phyloP scores from a whole-genome alignment of 1,284 basidiomycete species.

The Anthracocystis walkeri region DNA sequence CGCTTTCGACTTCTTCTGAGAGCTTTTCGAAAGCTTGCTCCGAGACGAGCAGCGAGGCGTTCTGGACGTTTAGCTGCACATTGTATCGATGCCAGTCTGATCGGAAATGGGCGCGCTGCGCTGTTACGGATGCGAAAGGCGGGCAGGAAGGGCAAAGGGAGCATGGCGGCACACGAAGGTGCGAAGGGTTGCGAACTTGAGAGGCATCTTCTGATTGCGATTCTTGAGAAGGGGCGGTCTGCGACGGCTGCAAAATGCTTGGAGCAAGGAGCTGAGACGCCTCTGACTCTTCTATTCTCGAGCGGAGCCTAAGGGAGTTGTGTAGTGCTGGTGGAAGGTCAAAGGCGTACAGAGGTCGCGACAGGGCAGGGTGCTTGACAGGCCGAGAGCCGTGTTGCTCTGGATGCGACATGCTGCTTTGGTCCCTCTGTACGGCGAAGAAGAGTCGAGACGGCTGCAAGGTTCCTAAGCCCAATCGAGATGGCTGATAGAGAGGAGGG shows the following conservation, averaged over 20 bases:
- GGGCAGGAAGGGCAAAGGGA: slow-evolving; percentile 70
- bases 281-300: slow-evolving; percentile 33
- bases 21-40: slow-evolving; percentile 49
- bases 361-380: slow-evolving; percentile 33
- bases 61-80: slow-evolving; percentile 75
- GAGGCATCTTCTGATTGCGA: slow-evolving; percentile 6
- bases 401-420: slow-evolving; percentile 26
- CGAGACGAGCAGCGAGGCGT: slow-evolving; percentile 25
- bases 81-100: slow-evolving; percentile 99
- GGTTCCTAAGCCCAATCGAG: not conserved
- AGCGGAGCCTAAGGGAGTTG: slow-evolving; percentile 41
- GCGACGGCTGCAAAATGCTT: not conserved
- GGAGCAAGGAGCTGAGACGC: slow-evolving; percentile 29
- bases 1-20: slow-evolving; percentile 50
- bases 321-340: slow-evolving; percentile 45
- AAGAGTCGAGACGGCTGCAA: not conserved
- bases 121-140: slow-evolving; percentile 80
- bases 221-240: slow-evolving; percentile 10
- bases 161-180: slow-evolving; percentile 51
- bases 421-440: not conserved
- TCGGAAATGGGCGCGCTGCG: slow-evolving; percentile 87
- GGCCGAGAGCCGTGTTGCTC: slow-evolving; percentile 6
- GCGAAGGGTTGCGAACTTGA: slow-evolving; percentile 21
- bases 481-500: not conserved
- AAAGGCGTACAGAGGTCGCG: slow-evolving; percentile 58